Base-by-base conservation (phyloP, 2,329 filamentous ascomycete species). In the Ascochyta pisi region DNA sequence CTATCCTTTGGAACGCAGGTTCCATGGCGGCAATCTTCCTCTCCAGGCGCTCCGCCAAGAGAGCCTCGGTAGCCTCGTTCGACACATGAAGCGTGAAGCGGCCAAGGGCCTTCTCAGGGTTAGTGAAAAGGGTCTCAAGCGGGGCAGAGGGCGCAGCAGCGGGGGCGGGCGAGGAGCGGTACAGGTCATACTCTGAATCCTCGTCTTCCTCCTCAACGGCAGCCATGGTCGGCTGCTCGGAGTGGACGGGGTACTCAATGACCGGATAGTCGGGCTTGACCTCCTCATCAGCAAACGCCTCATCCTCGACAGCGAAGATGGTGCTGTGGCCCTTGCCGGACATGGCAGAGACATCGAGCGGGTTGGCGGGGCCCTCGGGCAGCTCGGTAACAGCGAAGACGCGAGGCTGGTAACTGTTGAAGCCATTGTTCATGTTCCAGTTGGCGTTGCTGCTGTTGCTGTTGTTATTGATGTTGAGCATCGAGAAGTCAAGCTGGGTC, bases 321-420 rank as follows among this genome's bases (percentile, higher is more conserved):
- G 71, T 67, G 42, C 66, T 73, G 54, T 66, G 62, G 0, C 82
- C 77, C 82, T 95, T 95, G 68, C 89, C 90, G 4, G 88, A 88
- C n/a, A 95, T 81, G 23, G 83, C 71, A 23, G 84, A 81, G 6
- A 84, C 77, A 58, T 85, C 82, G 40, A 69, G 89, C 81, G 63
- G 93, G 50, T 73, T 82, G 39, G 75, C 67, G 5, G 89, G 88
- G 24, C 89, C 80, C 63, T 88, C 84, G 2, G 89, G 88, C 2
- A 90, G 83, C 61, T 90, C 86, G n/a, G 85, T 76, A 15, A 93
- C 85, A 45, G 91, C 85, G 68, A 90, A 96, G 44, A 90, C 87
- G 71, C 87, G 86, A 23, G 88, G 87, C 71, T 89, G 87, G 57
- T 76, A 70, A 65, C 68, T 76, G 65, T 68, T 73, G 69, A 78